These are phyloP conservation scores for Saxophila tyrrhenica DNA, from an alignment of 495 filamentous ascomycete genomes.

Conservation along the genomic window DNA sequence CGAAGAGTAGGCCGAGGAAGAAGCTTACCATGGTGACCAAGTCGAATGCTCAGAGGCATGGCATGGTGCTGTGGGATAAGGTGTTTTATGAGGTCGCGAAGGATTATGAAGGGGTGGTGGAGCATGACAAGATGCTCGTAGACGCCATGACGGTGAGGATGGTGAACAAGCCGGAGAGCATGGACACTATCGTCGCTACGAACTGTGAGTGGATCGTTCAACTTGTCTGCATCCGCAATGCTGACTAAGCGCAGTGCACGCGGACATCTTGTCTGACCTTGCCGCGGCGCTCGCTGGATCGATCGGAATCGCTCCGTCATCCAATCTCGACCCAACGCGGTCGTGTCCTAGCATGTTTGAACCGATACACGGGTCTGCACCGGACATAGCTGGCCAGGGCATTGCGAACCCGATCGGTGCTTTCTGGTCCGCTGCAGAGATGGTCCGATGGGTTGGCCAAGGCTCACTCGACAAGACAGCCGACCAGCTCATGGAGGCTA, in stretches of 20 bases:
- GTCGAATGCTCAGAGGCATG: constrained; percentile 32
- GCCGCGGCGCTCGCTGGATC: constrained; percentile 35
- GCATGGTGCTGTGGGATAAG: constrained; percentile 35
- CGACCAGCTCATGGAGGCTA: constrained; percentile 42
- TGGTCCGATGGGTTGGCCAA: constrained; percentile 52
- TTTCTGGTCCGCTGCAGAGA: constrained; percentile 59
- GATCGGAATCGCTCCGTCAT: constrained; percentile 40
- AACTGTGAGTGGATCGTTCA: constrained; percentile 19
- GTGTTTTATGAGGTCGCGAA: constrained; percentile 28
- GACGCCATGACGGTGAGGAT: constrained; percentile 35
- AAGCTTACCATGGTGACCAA: constrained; percentile 36
- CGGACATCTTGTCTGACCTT: constrained; percentile 35
- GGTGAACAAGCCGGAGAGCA: constrained; percentile 27
- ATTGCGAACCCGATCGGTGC: constrained; percentile 62
- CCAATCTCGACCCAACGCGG: constrained; percentile 53
- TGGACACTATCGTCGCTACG: constrained; percentile 35
- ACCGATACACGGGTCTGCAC: constrained; percentile 57
- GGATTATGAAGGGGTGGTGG: constrained; percentile 27
- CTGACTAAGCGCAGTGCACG: constrained; percentile 21
- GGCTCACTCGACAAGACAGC: constrained; percentile 39
- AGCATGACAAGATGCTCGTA: constrained; percentile 34
- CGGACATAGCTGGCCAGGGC: constrained; percentile 61
- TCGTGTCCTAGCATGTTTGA: constrained; percentile 54
- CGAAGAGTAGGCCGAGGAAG: constrained; percentile 24
- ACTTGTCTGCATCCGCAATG: not conserved